A percentile compares a stretch with the other conserved stretches of the same genome.
phyloP scores from a whole-genome alignment of 169 alveolate species.

The Plasmodium inui region DNA sequence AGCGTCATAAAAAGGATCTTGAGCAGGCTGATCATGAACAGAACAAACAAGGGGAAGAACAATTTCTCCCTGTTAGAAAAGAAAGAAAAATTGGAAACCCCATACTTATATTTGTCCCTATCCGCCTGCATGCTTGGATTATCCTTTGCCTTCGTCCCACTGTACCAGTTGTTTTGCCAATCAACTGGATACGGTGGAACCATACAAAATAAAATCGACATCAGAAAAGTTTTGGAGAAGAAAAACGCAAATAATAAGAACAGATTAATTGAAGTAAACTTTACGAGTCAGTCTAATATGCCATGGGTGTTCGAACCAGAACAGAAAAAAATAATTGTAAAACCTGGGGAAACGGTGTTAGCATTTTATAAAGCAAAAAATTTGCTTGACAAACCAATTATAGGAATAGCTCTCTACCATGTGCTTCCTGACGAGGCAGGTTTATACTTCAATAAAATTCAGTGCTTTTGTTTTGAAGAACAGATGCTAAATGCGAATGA shows the following conservation, averaged over 20 bases:
- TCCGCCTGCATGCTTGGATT: slow-evolving; percentile 82
- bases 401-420: slow-evolving; percentile 93
- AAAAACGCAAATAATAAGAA: slow-evolving; percentile 58
- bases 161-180: slow-evolving; percentile 85
- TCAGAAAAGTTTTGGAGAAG: slow-evolving; percentile 8
- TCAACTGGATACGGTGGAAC: slow-evolving; percentile 86
- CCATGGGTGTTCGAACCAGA: slow-evolving; percentile 91
- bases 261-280: slow-evolving; percentile 82
- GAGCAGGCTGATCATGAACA: slow-evolving; percentile 23
- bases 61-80: slow-evolving; percentile 16
- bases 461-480: slow-evolving; percentile 96
- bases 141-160: slow-evolving; percentile 85
- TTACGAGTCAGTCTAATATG: slow-evolving; percentile 84
- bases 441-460: slow-evolving; percentile 94
- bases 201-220: slow-evolving; percentile 7
- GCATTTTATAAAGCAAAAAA: slow-evolving; percentile 91
- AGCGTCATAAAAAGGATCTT: slow-evolving; percentile 25
- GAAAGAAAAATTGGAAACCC: slow-evolving; percentile 45
- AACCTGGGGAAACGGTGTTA: slow-evolving; percentile 93
- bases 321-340: slow-evolving; percentile 87
- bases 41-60: slow-evolving; percentile 19
- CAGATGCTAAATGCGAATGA: slow-evolving; percentile 95
- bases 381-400: slow-evolving; percentile 83
- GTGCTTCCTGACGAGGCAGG: slow-evolving; percentile 95
- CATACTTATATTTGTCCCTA: slow-evolving; percentile 49